Conservation (phyloP, 495 filamentous ascomycete genomes). For the Neurospora hispaniola region DNA sequence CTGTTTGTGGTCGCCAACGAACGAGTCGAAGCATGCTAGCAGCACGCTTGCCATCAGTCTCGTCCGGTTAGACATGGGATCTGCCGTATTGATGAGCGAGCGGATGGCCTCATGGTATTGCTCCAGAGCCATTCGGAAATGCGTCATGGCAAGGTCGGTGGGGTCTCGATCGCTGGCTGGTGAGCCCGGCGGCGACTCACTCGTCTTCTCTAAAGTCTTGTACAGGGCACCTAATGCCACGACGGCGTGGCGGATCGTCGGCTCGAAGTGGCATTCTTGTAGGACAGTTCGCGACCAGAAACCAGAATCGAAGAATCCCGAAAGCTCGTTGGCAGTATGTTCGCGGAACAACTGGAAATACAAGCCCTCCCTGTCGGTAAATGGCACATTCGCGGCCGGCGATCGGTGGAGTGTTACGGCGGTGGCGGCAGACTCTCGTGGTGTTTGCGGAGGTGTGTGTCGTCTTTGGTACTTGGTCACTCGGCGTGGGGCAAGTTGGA, state of each 20-base stretch:
- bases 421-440: slow-evolving; percentile 1
- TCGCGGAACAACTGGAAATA: slow-evolving; percentile 52
- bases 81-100: slow-evolving; percentile 23
- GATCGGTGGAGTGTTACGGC: slow-evolving; percentile 14
- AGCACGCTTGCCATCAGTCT: slow-evolving; percentile 40
- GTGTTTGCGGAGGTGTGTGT: slow-evolving; percentile 27
- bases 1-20: slow-evolving; percentile 40
- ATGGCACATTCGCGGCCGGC: slow-evolving; percentile 26
- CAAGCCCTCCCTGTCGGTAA: slow-evolving; percentile 36
- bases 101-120: slow-evolving; percentile 34
- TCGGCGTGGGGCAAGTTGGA: slow-evolving; percentile 18
- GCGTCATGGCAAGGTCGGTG: slow-evolving; percentile 24
- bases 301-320: slow-evolving; percentile 51
- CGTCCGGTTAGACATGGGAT: slow-evolving; percentile 28
- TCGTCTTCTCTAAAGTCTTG: slow-evolving; percentile 45
- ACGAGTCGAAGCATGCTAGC: slow-evolving; percentile 41
- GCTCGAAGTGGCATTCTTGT: slow-evolving; percentile 49
- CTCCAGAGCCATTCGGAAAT: slow-evolving; percentile 36
- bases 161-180: slow-evolving; percentile 21
- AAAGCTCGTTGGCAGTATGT: slow-evolving; percentile 46
- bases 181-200: slow-evolving; percentile 37
- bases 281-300: slow-evolving; percentile 51
- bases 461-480: slow-evolving; percentile 17
- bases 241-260: slow-evolving; percentile 54
- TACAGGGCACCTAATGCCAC: slow-evolving; percentile 55